phyloP scores from a whole-genome alignment of 768 basidiomycete species.

The Suillus hirtellus region DNA sequence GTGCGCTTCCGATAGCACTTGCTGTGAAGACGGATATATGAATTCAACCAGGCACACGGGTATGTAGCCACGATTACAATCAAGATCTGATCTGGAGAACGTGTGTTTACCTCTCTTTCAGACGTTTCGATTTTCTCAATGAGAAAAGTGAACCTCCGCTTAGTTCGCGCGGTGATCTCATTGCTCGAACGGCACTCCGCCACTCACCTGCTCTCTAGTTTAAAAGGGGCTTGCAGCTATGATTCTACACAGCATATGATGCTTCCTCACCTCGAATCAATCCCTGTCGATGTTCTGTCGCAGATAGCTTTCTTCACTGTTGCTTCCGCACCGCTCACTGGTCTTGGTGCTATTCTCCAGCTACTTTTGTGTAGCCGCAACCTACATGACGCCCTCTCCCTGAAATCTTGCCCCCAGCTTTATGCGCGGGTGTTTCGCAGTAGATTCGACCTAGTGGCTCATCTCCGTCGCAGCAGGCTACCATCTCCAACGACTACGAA shows the following conservation, averaged over 20 bases:
- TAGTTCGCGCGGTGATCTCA: conserved; percentile 33
- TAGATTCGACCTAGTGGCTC: conserved; percentile 46
- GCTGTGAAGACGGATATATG: conserved; percentile 37
- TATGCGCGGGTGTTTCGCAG: conserved; percentile 55
- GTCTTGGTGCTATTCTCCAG: conserved; percentile 43
- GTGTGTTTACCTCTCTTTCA: conserved; percentile 33
- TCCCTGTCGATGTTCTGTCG: conserved; percentile 60
- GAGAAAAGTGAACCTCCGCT: conserved; percentile 34
- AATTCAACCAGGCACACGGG: conserved; percentile 35
- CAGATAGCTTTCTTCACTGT: conserved; percentile 52
- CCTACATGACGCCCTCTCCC: conserved; percentile 44
- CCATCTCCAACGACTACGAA: conserved; percentile 39
- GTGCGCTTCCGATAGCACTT: conserved; percentile 25
- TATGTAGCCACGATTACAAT: conserved; percentile 31
- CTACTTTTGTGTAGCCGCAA: conserved; percentile 48
- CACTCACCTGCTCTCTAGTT: conserved; percentile 17
- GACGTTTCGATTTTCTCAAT: conserved; percentile 39
- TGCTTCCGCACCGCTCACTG: conserved; percentile 36
- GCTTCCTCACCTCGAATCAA: conserved; percentile 45
- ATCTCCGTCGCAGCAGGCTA: conserved; percentile 25
- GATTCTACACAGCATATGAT: conserved; percentile 33
- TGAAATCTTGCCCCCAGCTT: conserved; percentile 48
- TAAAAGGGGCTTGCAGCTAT: conserved; percentile 27
- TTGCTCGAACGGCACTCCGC: conserved; percentile 37
- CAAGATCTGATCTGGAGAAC: conserved; percentile 33